These are phyloP conservation scores for Vaccinium myrtillus DNA, from an alignment of 148 eudicot species.

Conservation along the genomic window DNA sequence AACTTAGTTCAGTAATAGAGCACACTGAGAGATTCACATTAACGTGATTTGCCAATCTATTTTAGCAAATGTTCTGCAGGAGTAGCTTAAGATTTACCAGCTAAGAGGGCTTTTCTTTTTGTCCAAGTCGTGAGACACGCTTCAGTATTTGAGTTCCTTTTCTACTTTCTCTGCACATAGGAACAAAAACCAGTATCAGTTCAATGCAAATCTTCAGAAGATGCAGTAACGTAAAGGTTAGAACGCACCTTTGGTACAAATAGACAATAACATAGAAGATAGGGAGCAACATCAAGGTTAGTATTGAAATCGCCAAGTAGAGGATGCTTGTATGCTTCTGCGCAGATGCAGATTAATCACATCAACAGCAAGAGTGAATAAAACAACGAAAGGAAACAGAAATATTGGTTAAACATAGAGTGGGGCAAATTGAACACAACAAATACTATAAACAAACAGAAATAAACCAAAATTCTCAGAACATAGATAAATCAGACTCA, in stretches of 20 bases:
- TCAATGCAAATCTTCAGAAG: not conserved
- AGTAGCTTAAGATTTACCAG: constrained; percentile 25
- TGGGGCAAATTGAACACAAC: not conserved
- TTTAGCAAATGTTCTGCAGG: not conserved
- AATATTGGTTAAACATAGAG: not conserved
- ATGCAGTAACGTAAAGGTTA: not conserved
- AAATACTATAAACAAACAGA: not conserved
- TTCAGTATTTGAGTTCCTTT: constrained; percentile 66
- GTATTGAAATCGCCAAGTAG: constrained; percentile 69
- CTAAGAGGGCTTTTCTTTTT: constrained; percentile 75
- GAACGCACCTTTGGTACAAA: constrained; percentile 71
- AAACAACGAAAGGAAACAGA: not conserved
- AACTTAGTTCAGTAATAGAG: not conserved
- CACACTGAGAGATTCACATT: not conserved
- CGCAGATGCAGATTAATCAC: constrained; percentile 24
- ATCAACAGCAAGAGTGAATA: not conserved
- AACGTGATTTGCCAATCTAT: not conserved
- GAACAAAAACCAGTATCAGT: constrained; percentile 12
- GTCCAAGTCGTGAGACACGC: constrained; percentile 56
- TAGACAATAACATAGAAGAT: constrained; percentile 77
- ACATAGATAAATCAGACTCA: not conserved
- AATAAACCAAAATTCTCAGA: not conserved
- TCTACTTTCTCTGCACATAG: constrained; percentile 62
- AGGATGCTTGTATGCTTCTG: constrained; percentile 81
- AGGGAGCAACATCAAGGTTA: constrained; percentile 86